Conservation (phyloP, 768 basidiomycete genomes). For the Podaxis carcinomalis region DNA sequence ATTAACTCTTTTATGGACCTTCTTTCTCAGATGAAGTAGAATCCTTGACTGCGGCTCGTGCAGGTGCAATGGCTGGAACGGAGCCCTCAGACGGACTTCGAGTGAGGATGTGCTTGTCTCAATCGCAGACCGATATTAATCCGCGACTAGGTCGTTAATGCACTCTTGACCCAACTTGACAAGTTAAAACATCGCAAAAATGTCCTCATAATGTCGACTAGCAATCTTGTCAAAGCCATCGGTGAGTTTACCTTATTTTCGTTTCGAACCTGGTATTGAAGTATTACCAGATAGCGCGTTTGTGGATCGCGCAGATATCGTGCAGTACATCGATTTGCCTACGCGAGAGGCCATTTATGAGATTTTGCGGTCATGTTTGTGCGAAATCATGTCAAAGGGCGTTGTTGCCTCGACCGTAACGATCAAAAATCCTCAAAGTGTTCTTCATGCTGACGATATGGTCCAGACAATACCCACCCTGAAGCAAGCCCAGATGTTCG, state of each 20-base stretch:
- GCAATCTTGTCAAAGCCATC: conserved; percentile 92
- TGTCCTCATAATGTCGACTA: conserved; percentile 93
- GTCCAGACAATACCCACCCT: conserved; percentile 57
- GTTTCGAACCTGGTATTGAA: not conserved
- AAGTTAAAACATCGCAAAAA: conserved; percentile 92
- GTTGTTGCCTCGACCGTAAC: conserved; percentile 65
- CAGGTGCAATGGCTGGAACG: conserved; percentile 90
- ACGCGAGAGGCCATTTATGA: conserved; percentile 91
- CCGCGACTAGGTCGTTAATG: conserved; percentile 82
- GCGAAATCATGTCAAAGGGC: conserved; percentile 72
- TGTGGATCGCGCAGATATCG: conserved; percentile 94
- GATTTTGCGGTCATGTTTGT: conserved; percentile 78
- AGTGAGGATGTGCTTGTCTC: conserved; percentile 33
- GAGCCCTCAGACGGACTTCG: conserved; percentile 94
- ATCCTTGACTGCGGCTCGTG: conserved; percentile 89
- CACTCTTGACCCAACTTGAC: conserved; percentile 93
- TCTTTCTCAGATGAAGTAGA: conserved; percentile 83
- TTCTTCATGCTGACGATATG: conserved; percentile 4
- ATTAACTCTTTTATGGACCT: conserved; percentile 1
- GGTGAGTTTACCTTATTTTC: conserved; percentile 40
- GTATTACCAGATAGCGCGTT: conserved; percentile 79
- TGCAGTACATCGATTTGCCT: conserved; percentile 91
- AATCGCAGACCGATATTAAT: conserved; percentile 15
- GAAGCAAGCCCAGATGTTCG: conserved; percentile 56
- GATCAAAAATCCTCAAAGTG: conserved; percentile 11